These are phyloP conservation scores for Aspergillus ostianus DNA, from an alignment of 495 filamentous ascomycete genomes.

Conservation along the genomic window DNA sequence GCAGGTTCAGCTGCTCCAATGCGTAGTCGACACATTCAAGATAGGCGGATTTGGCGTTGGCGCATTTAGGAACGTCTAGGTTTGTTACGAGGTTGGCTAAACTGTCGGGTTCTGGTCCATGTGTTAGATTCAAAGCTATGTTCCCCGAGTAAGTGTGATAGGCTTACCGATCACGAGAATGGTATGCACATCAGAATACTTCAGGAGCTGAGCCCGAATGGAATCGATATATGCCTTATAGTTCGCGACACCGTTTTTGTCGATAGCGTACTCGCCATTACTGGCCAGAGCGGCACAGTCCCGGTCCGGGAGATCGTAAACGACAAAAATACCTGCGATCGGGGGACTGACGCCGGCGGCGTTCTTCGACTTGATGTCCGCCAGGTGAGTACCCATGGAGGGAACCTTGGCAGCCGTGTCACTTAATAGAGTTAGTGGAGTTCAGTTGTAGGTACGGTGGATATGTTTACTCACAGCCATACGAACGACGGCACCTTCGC, in stretches of 20 bases:
- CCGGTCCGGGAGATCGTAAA: slow-evolving; percentile 75
- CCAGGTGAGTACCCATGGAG: slow-evolving; percentile 54
- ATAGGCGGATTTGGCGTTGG: slow-evolving; percentile 61
- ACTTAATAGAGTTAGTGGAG: slow-evolving; percentile 19
- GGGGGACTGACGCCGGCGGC: slow-evolving; percentile 49
- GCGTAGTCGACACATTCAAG: slow-evolving; percentile 70
- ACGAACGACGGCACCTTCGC: slow-evolving; percentile 66
- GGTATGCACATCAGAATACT: slow-evolving; percentile 32
- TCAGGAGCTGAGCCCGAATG: slow-evolving; percentile 30
- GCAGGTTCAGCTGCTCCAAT: slow-evolving; percentile 64
- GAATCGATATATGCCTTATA: slow-evolving; percentile 74
- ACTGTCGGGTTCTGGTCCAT: slow-evolving; percentile 64
- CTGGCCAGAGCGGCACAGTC: slow-evolving; percentile 75
- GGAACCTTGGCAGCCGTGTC: slow-evolving; percentile 60
- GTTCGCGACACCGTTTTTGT: slow-evolving; percentile 51
- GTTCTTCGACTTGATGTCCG: slow-evolving; percentile 54
- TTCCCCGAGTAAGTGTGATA: slow-evolving; percentile 21
- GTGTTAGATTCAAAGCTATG: slow-evolving; percentile 1
- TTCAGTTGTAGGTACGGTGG: background rate
- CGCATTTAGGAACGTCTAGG: slow-evolving; percentile 58
- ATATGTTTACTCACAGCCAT: slow-evolving; percentile 56
- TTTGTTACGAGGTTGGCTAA: slow-evolving; percentile 83
- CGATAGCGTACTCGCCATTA: slow-evolving; percentile 71
- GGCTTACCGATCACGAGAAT: slow-evolving; percentile 52
- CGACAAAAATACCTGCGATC: slow-evolving; percentile 58